Evolutionary conservation across 176 grass and related monocot species (phyloP), one percentile per base, ranked within the genome.

Genomic region (Dendrocalamus sinicus): DNA sequence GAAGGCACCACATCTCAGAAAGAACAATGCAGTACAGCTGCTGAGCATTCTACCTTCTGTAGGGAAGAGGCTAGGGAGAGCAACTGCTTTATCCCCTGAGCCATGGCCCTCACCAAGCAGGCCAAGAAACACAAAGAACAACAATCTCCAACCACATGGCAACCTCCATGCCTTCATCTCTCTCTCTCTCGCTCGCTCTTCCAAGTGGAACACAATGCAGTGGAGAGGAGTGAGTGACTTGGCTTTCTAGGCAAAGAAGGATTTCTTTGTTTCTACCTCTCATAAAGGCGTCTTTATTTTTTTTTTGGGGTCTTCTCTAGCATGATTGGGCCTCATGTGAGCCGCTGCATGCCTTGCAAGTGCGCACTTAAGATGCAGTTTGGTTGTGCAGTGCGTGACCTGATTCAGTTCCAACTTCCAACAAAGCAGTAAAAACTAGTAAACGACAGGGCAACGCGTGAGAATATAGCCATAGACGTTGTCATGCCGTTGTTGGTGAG

Each of bases 31-130:
- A 78, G 51, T 12, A 22, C 70, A 81, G 52, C 8, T 51, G 17
- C 44, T 15, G 61, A 79, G 12, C 13, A 54, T 15, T 2, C 6
- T 11, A 91, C 89, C 85, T 91, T 91, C 89, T 70, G 75, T 20
- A 12, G 85, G 43, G 63, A 61, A 67, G 81, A 91, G 85, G 30
- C 68, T 87, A 16, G 81, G 88, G 35, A 4, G 46, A 12, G 65
- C 59, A 11, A 72, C 79, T 46, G 67, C 46, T 48, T 41, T 23
- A 47, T 3, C 68, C 24, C 13, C 87, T 12, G 89, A 65, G n/a
- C 72, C 85, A 84, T 80, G 84, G 67, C 75, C 48, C 80, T 83
- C 48, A 5, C 28, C 67, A 58, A 87, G 41, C 74, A 83, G 65
- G 47, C 30, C 67, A 6, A 87, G 48, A 76, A 79, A 30, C 17